phyloP scores from a whole-genome alignment of 1,139 yeast genomes.

The Magnusiomyces sp. region DNA sequence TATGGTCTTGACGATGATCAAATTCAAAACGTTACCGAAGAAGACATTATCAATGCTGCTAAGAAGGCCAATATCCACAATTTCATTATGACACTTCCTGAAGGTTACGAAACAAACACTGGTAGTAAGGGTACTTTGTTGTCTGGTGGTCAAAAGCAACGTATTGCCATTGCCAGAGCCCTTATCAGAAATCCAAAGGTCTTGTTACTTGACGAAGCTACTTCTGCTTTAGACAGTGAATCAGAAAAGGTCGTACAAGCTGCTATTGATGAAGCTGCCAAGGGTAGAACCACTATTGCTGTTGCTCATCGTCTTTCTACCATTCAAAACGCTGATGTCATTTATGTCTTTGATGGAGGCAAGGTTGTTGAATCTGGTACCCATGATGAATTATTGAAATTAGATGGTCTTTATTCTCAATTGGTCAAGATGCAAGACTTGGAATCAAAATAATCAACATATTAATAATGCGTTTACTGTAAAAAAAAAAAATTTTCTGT shows the following conservation, averaged over 20 bases:
- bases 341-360: constrained; percentile 71
- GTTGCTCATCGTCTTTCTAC: constrained; percentile 89
- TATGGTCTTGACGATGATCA: constrained; percentile 55
- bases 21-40: constrained; percentile 41
- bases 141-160: constrained; percentile 82
- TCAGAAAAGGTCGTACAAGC: constrained; percentile 73
- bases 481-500: too few species aligned
- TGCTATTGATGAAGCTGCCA: constrained; percentile 50
- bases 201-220: constrained; percentile 66
- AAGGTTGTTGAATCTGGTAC: constrained; percentile 64
- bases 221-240: constrained; percentile 70
- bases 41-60: constrained; percentile 62
- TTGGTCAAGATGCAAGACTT: constrained; percentile 34
- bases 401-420: constrained; percentile 34
- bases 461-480: too few species aligned
- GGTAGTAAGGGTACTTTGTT: constrained; percentile 77
- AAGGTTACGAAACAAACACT: constrained; percentile 70
- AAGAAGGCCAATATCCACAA: constrained; percentile 72
- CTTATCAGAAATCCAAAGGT: constrained; percentile 61
- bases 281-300: constrained; percentile 77
- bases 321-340: constrained; percentile 84
- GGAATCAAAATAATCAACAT: constrained; percentile 16
- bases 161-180: constrained; percentile 72
- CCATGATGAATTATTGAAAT: constrained; percentile 32
- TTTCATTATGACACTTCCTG: constrained; percentile 69